Base-by-base conservation (phyloP, 257 asterid species). In the Schizonepeta tenuifolia region DNA sequence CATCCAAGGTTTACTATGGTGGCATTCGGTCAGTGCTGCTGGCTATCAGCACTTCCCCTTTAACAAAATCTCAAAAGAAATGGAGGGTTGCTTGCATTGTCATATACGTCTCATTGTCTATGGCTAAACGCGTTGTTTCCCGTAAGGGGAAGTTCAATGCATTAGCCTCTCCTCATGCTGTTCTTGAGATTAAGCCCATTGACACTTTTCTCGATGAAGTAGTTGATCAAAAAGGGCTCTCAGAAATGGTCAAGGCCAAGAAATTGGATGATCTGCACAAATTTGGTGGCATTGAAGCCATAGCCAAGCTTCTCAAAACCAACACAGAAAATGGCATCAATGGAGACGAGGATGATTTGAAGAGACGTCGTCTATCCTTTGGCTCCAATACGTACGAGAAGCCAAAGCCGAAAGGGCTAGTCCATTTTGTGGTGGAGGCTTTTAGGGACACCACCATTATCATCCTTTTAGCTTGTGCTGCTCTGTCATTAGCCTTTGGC, bases 81-180 rank as follows among this genome's bases (percentile, higher is more conserved):
- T 81, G 88, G 88, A 75, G 86, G 55, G 80, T 79, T 67, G 86
- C 84, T 40, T 84, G 84, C 74, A 76, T 81, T 38, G 86, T 81
- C 59, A 64, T 84, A 40, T 44, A 70, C 43, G 72, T 74, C 1
- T 84, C 86, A 0, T 66, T 84, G 0, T 79, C 84, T 22, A 15
- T 84, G 2, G 77, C 59, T 12, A 84, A 84, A 71, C 59, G 60
- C 11, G 53, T 65, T 6, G 81, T 70, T 55, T 18, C 84, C 50
- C 43, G 28, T 5, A 70, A 69, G 35, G 28, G 61, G 2, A 56
- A 50, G 35, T 31, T 12, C 20, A 47, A 26, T 49, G 70, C 51
- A 5, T 47, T 56, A 53, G 24, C 13, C 71, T 68, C 54, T 0
- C 50, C 82, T 6, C 79, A 83, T 18, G 22, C 78, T 3, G 55